Evolutionary conservation across 1,284 basidiomycete species (phyloP).

Genomic region (Exobasidium rhododendri): DNA sequence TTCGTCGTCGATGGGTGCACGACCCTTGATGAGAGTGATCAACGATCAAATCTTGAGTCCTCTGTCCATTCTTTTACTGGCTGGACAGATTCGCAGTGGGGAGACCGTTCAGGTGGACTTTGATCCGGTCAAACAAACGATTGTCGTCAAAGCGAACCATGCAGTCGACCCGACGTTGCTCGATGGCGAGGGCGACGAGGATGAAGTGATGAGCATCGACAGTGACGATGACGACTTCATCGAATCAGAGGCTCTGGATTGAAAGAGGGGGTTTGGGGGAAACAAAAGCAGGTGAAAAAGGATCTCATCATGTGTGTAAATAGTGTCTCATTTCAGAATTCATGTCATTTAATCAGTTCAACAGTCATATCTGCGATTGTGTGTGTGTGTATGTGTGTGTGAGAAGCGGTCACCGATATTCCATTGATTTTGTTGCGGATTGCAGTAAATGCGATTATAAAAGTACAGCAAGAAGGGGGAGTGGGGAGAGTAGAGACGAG

Average conservation of each 20-base stretch:
- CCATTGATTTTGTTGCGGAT: no score
- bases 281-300: background rate
- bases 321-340: no score
- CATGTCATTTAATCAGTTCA: no score
- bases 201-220: conserved; percentile 33
- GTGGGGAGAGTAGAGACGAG: no score
- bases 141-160: conserved; percentile 83
- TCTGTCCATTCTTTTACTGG: conserved; percentile 79
- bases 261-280: background rate
- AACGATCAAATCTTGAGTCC: conserved; percentile 92
- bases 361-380: no score
- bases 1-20: conserved; percentile 60
- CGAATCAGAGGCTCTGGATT: conserved; percentile 40
- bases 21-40: conserved; percentile 86
- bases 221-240: conserved; percentile 15
- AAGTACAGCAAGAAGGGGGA: no score
- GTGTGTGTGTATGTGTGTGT: no score
- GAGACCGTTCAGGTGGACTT: conserved; percentile 74
- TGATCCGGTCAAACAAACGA: conserved; percentile 76
- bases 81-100: conserved; percentile 72
- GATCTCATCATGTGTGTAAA: no score
- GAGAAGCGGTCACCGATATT: no score
- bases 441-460: no score
- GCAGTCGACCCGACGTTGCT: conserved; percentile 49
- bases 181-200: conserved; percentile 48